Evolutionary conservation across 306 rosid species (phyloP).

Genomic region (Senna tora): DNA sequence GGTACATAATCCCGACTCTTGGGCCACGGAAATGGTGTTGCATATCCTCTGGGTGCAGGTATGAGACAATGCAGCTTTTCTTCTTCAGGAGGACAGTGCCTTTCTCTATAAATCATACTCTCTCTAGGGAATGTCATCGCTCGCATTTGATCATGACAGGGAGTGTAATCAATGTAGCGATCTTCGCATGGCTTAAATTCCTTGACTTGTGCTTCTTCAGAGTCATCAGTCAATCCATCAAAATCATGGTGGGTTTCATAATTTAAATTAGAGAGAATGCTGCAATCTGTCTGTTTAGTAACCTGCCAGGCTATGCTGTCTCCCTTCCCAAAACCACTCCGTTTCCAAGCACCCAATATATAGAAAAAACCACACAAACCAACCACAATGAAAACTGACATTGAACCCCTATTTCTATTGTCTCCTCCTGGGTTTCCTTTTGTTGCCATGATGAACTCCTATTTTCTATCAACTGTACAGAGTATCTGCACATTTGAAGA

Average conservation of each 20-base stretch:
- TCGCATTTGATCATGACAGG: slow-evolving; percentile 74
- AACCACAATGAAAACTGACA: slow-evolving; percentile 57
- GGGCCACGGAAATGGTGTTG: slow-evolving; percentile 83
- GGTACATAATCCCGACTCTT: slow-evolving; percentile 83
- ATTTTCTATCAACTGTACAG: slow-evolving; percentile 15
- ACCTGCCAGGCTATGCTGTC: slow-evolving; percentile 79
- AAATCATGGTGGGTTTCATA: slow-evolving; percentile 71
- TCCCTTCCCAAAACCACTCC: slow-evolving; percentile 90
- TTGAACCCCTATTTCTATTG: slow-evolving; percentile 52
- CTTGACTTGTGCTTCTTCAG: slow-evolving; percentile 36
- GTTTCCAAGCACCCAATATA: slow-evolving; percentile 81
- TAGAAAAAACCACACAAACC: slow-evolving; percentile 83
- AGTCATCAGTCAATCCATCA: slow-evolving; percentile 45
- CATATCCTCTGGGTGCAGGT: slow-evolving; percentile 79
- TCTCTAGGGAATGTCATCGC: slow-evolving; percentile 81
- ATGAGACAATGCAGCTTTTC: slow-evolving; percentile 77
- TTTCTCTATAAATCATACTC: slow-evolving; percentile 74
- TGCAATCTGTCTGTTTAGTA: slow-evolving; percentile 73
- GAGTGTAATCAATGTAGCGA: slow-evolving; percentile 67
- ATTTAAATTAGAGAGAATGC: slow-evolving; percentile 63
- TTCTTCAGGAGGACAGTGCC: slow-evolving; percentile 76
- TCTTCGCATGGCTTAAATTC: slow-evolving; percentile 60
- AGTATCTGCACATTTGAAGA: slow-evolving; percentile 24
- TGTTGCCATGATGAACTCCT: slow-evolving; percentile 65
- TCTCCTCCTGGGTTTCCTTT: slow-evolving; percentile 69